These are phyloP conservation scores for Baorangia bicolor DNA, from an alignment of 768 basidiomycete genomes.

Conservation along the genomic window DNA sequence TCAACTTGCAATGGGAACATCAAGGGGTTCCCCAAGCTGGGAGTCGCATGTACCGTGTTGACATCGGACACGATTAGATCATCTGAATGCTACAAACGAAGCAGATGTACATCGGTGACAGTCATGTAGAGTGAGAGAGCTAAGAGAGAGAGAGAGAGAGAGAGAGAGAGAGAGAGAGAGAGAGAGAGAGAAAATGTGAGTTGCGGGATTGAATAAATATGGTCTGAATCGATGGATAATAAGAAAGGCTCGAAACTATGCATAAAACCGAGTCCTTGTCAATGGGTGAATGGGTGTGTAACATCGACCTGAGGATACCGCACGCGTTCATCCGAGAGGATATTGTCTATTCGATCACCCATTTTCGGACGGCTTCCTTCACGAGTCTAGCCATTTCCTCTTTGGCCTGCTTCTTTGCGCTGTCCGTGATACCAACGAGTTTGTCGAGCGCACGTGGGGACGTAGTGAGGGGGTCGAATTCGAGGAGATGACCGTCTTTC, in stretches of 20 bases:
- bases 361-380: constrained; percentile 71
- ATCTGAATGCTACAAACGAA: constrained; percentile 18
- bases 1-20: neutral
- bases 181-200: neutral
- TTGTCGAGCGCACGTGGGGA: constrained; percentile 71
- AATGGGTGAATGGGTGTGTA: neutral
- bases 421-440: constrained; percentile 74
- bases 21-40: neutral
- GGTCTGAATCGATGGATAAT: neutral
- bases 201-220: constrained; percentile 16
- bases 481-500: constrained; percentile 76
- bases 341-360: constrained; percentile 52
- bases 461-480: constrained; percentile 80
- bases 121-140: neutral
- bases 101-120: constrained; percentile 17
- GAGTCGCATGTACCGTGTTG: neutral
- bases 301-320: neutral
- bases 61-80: constrained; percentile 5
- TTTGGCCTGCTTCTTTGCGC: constrained; percentile 80
- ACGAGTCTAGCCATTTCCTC: constrained; percentile 74
- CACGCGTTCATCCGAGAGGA: no score
- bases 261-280: constrained; percentile 1
- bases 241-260: neutral
- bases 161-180: neutral
- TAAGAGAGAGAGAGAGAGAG: neutral